Conservation (phyloP, 345 rosid species). For the Physaria fendleri region DNA sequence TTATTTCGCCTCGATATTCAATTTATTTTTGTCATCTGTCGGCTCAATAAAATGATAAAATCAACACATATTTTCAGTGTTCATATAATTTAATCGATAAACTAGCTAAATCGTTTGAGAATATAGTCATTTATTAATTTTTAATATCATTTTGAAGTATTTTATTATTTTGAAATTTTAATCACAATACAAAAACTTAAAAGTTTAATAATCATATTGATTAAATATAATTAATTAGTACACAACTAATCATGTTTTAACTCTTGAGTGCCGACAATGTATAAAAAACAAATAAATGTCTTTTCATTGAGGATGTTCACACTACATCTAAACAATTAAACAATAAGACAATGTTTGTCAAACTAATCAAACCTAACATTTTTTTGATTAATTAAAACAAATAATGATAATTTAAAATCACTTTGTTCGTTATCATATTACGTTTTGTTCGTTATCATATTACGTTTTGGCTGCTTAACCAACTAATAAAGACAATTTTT, state of each 20-base stretch:
- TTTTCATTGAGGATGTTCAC: conserved; percentile 18
- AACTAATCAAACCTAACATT: conserved; percentile 18
- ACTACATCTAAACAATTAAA: conserved; percentile 1
- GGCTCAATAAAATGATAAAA: too few relatives aligned
- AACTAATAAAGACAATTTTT: conserved; percentile 2
- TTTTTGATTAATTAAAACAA: neutral
- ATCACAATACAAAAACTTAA: too few relatives aligned
- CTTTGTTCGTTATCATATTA: too few relatives aligned
- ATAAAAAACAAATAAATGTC: neutral
- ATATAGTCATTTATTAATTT: too few relatives aligned
- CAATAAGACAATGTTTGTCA: neutral
- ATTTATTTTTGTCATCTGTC: too few relatives aligned
- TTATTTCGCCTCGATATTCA: neutral
- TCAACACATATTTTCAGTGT: too few relatives aligned
- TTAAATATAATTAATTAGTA: neutral
- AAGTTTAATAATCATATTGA: too few relatives aligned
- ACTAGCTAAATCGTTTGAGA: too few relatives aligned
- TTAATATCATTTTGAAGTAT: too few relatives aligned
- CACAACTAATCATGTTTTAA: neutral
- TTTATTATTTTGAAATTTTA: too few relatives aligned
- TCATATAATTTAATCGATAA: too few relatives aligned
- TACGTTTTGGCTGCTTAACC: conserved; percentile 19
- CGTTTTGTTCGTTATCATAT: conserved; percentile 8
- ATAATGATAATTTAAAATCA: conserved; percentile 3
- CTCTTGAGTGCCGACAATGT: conserved; percentile 20